Percentiles rank a stretch among this genome's conserved stretches.
Conservation (phyloP, 2,329 filamentous ascomycete genomes). For the Colletotrichum sp. region DNA sequence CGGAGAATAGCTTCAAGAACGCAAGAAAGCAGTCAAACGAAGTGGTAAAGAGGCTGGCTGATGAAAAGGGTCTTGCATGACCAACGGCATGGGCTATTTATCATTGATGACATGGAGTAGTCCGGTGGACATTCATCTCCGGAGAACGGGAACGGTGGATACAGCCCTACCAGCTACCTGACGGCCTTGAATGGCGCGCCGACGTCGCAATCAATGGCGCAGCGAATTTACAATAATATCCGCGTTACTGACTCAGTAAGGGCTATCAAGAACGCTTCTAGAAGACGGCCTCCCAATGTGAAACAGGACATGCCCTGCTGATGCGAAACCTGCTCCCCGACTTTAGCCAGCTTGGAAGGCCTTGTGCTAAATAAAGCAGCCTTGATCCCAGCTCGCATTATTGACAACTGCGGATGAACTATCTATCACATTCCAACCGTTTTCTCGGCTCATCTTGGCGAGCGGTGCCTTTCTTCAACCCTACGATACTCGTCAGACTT, state of each 20-base stretch:
- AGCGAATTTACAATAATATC: neutral
- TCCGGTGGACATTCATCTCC: neutral
- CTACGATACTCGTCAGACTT: neutral
- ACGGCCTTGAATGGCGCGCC: neutral
- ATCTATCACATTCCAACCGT: neutral
- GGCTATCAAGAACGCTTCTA: neutral
- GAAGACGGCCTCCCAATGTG: neutral
- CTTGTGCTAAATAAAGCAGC: neutral
- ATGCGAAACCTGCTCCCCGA: neutral
- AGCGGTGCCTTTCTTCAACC: neutral
- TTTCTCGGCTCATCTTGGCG: neutral
- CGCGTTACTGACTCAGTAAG: neutral
- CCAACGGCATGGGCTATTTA: neutral
- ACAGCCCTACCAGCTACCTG: neutral
- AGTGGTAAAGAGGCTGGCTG: rapidly evolving
- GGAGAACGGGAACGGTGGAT: neutral
- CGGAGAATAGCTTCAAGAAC: neutral
- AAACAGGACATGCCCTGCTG: neutral
- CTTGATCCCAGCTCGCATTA: neutral
- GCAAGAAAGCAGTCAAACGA: neutral
- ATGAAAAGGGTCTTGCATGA: rapidly evolving
- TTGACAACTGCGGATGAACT: neutral
- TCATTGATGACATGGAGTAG: neutral
- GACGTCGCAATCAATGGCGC: neutral
- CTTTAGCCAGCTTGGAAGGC: neutral